Evolutionary conservation across 805 yeast species (phyloP).

Genomic region (Zygosaccharomyces rouxii): DNA sequence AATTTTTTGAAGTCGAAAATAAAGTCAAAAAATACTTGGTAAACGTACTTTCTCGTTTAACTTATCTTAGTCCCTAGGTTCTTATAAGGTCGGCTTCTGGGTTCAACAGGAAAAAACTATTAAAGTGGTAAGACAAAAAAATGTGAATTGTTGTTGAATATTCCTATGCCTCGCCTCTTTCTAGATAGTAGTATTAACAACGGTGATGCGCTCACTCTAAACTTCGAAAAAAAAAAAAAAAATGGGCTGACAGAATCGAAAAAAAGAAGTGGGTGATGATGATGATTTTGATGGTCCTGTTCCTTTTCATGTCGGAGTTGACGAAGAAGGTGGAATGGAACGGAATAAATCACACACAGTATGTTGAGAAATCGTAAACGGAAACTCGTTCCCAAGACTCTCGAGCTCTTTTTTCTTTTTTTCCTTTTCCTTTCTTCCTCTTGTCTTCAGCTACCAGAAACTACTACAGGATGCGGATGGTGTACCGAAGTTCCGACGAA

Average conservation of each 20-base stretch:
- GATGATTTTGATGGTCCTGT: neutral
- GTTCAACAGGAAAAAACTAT: neutral
- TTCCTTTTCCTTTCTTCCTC: neutral
- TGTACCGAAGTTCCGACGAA: neutral
- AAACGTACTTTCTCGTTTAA: neutral
- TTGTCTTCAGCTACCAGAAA: neutral
- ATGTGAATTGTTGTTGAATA: neutral
- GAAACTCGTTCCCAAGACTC: neutral
- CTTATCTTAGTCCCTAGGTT: neutral
- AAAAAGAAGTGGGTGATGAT: neutral
- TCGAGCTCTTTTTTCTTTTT: neutral
- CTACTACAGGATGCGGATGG: neutral
- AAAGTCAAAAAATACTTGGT: neutral
- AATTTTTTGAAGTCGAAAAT: neutral
- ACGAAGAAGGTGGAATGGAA: neutral
- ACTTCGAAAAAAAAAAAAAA: neutral
- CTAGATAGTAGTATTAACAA: neutral
- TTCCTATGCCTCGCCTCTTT: neutral
- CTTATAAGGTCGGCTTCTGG: neutral
- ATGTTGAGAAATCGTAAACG: neutral
- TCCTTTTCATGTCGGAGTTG: neutral
- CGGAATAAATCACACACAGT: neutral
- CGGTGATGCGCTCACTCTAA: neutral
- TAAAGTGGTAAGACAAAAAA: neutral
- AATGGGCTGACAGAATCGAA: slow-evolving; percentile 6